Conservation (phyloP, 306 rosid genomes). For the Cucumis sativus region Cucumber_9930_V3 NC_026657.2:34805501-34806000, state of each 20-base stretch:
- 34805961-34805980: too few species aligned
- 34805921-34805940: too few species aligned
- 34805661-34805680: background rate
- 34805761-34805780: background rate
- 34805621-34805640: slow-evolving; percentile 12
- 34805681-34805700: background rate
- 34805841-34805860: background rate
- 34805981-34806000: too few species aligned
- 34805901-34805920: too few species aligned
- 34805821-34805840: background rate
- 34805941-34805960: too few species aligned
- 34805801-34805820: background rate
- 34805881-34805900: background rate
- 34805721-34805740: background rate
- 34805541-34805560: background rate
- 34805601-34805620: slow-evolving; percentile 12
- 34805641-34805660: slow-evolving; percentile 14
- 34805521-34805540: slow-evolving; percentile 11
- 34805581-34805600: slow-evolving; percentile 5
- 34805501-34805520: slow-evolving; percentile 9
- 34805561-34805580: background rate
- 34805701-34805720: background rate
- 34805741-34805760: background rate
- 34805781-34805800: background rate
- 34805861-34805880: background rate